phyloP scores from a whole-genome alignment of 306 rosid genomes.

The Quercus berberidifolia region DNA sequence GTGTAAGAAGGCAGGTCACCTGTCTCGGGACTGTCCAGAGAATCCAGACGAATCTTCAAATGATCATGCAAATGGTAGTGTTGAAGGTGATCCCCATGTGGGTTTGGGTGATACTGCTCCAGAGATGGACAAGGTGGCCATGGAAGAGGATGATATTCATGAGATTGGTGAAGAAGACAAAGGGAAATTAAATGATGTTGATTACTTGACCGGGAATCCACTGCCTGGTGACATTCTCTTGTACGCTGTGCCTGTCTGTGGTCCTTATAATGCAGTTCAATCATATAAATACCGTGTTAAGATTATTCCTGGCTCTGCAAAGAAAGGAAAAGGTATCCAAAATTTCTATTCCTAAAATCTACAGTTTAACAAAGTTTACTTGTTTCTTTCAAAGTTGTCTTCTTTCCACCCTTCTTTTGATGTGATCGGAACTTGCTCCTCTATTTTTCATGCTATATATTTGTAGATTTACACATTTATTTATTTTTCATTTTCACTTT shows the following conservation, averaged over 20 bases:
- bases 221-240: slow-evolving; percentile 83
- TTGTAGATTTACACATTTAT: neutral
- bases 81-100: slow-evolving; percentile 34
- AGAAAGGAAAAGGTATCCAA: slow-evolving; percentile 86
- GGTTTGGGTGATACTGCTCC: slow-evolving; percentile 32
- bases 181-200: slow-evolving; percentile 81
- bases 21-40: slow-evolving; percentile 87
- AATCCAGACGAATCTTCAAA: slow-evolving; percentile 36
- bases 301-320: slow-evolving; percentile 83
- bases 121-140: slow-evolving; percentile 60
- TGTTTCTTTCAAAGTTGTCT: neutral
- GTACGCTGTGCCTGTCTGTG: slow-evolving; percentile 90
- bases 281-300: slow-evolving; percentile 88
- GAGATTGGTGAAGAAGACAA: slow-evolving; percentile 97
- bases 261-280: slow-evolving; percentile 81
- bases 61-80: slow-evolving; percentile 40
- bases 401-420: neutral
- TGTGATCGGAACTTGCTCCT: neutral
- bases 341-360: neutral
- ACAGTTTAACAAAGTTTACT: neutral
- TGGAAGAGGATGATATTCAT: slow-evolving; percentile 93
- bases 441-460: neutral
- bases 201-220: slow-evolving; percentile 96
- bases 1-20: slow-evolving; percentile 92
- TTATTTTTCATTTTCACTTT: neutral